Evolutionary conservation across 768 basidiomycete genomes (phyloP).

Genomic region (Suillus occidentalis): DNA sequence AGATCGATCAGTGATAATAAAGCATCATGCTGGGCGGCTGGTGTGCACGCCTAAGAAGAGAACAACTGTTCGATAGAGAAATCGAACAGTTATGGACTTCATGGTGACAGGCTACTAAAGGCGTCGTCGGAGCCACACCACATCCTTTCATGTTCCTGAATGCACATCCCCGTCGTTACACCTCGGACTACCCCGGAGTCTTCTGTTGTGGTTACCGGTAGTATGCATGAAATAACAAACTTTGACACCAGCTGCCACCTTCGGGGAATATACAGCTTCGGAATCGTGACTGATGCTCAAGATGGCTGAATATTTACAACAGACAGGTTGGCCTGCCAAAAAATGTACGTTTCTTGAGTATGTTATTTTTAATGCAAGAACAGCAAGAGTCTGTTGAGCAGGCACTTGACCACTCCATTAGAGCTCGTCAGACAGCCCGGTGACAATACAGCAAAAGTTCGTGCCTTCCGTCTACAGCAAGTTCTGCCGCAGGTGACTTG

Average conservation of each 20-base stretch:
- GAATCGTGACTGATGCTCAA: neutral
- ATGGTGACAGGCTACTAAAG: no score
- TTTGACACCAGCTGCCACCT: neutral
- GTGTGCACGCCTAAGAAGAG: neutral
- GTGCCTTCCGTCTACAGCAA: neutral
- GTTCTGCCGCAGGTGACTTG: neutral
- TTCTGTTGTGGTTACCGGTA: neutral
- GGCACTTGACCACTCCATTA: neutral
- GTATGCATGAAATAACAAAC: neutral
- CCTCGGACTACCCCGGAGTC: neutral
- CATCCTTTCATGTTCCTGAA: neutral
- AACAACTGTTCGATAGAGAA: neutral
- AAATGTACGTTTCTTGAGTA: neutral
- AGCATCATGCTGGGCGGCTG: neutral
- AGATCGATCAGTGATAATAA: neutral
- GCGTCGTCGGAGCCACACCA: neutral
- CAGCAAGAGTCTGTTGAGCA: neutral
- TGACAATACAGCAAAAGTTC: neutral
- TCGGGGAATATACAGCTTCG: neutral
- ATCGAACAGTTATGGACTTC: no score
- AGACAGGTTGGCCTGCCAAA: neutral
- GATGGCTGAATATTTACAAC: neutral
- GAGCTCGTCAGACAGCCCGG: neutral
- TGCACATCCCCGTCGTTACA: neutral
- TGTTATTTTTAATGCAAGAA: neutral